Evolutionary conservation across 495 filamentous ascomycete genomes (phyloP).

Genomic region (Paragyromitra xinjiangensis): DNA sequence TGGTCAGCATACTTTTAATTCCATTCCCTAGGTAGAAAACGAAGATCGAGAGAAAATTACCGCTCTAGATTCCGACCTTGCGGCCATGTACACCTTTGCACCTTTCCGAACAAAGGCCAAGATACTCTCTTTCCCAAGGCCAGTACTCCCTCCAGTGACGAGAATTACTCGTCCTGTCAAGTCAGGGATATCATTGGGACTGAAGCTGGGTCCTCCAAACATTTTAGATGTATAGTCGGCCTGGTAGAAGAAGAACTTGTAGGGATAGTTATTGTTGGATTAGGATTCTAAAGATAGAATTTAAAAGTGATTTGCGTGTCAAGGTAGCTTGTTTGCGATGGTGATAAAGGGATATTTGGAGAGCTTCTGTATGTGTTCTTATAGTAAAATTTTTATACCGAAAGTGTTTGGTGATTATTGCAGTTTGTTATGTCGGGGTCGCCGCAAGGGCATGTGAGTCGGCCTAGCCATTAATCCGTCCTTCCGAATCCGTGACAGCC

Average conservation of each 20-base stretch:
- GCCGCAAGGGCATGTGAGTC: no score
- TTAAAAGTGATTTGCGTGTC: not conserved
- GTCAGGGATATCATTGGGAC: conserved; percentile 33
- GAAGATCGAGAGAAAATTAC: conserved; percentile 15
- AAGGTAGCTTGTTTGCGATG: not conserved
- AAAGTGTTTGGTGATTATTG: not conserved
- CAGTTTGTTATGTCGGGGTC: not conserved
- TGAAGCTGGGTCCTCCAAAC: conserved; percentile 6
- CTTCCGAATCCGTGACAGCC: no score
- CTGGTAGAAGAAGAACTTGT: not conserved
- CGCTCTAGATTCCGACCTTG: conserved; percentile 59
- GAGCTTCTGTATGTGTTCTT: not conserved
- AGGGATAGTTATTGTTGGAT: not conserved
- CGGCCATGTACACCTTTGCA: conserved; percentile 65
- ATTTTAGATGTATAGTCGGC: not conserved
- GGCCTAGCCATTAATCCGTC: no score
- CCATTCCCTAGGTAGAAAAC: not conserved
- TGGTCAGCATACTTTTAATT: conserved; percentile 2
- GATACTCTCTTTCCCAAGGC: conserved; percentile 63
- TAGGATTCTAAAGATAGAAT: not conserved
- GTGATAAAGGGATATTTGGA: not conserved
- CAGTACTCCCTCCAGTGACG: conserved; percentile 65
- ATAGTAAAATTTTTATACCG: not conserved
- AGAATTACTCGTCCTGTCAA: conserved; percentile 50
- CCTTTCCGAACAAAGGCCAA: conserved; percentile 62